Evolutionary conservation across 83 land plant genomes (phyloP).

Genomic region (Diphasiastrum complanatum): DNA sequence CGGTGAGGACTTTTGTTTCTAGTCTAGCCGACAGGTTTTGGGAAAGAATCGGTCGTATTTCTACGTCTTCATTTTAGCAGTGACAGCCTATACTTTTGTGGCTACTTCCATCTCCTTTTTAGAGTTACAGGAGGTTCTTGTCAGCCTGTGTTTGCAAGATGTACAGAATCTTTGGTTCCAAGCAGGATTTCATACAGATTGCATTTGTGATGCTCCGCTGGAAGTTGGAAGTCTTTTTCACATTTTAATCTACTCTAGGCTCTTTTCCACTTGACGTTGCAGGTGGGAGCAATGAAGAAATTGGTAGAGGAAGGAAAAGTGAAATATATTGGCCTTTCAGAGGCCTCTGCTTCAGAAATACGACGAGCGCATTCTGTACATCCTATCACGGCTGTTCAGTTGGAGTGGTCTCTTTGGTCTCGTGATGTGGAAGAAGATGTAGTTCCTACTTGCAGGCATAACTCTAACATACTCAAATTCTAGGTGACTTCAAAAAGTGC

Average conservation of each 20-base stretch:
- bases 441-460: slow-evolving; percentile 32
- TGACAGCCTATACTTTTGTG: no score
- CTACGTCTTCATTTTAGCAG: no score
- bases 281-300: slow-evolving; percentile 36
- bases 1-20: slow-evolving; percentile 8
- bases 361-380: slow-evolving; percentile 37
- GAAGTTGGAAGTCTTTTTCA: background rate
- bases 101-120: no score
- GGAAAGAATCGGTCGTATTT: no score
- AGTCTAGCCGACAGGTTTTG: no score
- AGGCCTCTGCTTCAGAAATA: slow-evolving; percentile 23
- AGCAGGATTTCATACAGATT: no score
- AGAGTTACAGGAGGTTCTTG: background rate
- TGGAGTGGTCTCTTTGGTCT: slow-evolving; percentile 35
- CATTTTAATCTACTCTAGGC: background rate
- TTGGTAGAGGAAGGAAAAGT: slow-evolving; percentile 37
- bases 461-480: no score
- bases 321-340: slow-evolving; percentile 32
- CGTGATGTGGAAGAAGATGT: slow-evolving; percentile 29
- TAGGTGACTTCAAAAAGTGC: background rate
- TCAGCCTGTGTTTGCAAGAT: no score
- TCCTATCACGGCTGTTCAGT: slow-evolving; percentile 29
- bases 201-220: background rate
- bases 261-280: background rate
- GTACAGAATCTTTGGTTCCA: background rate